Base-by-base conservation (phyloP, 495 filamentous ascomycete species). In the Daldinia concentrica region DNA sequence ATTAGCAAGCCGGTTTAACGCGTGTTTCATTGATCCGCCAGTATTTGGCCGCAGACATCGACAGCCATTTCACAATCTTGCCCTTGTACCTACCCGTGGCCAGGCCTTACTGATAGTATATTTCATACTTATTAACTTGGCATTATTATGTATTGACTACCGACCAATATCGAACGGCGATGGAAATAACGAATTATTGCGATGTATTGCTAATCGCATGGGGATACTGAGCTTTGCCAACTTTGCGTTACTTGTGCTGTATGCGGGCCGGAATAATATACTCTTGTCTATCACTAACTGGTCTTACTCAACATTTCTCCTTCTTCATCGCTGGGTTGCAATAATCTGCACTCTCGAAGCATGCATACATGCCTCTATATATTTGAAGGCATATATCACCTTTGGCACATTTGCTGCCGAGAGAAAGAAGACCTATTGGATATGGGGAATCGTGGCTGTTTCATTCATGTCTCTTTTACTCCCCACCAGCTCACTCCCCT, bases 261-360 rank as follows among this genome's bases (percentile, higher is more conserved):
- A 85, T 52, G 77, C 79, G 0, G 79, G 82, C 0, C 82, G 86
- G n/a, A 87, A 87, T 62, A 88, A 88, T 51, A 77, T 86, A 4
- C 80, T 87, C 34, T 62, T 85, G 4, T 85, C 80, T 80, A 77
- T 84, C 1, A 88, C 84, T 0, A 81, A 84, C 1, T 88, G 86
- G 85, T 86, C 81, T 27, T 84, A 85, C 66, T 80, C 83, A 6
- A 86, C 80, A 0, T 86, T 85, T 69, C 84, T 85, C 24, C 54
- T 86, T 1, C 80, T 86, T 19, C 86, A 86, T 74, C 83, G 85
- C 9, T 85, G 86, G 81, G 79, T 86, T 9, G 85, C 86, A 7
- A 78, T 83, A 41, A 79, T 87, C 17, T 83, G 82, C 24, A 84
- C 82, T 4, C 51, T 85, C n/a, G 83, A 87, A 64, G 85, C 80